Evolutionary conservation across 139 green algal genomes (phyloP).

Genomic region (Marvania coccoides): DNA sequence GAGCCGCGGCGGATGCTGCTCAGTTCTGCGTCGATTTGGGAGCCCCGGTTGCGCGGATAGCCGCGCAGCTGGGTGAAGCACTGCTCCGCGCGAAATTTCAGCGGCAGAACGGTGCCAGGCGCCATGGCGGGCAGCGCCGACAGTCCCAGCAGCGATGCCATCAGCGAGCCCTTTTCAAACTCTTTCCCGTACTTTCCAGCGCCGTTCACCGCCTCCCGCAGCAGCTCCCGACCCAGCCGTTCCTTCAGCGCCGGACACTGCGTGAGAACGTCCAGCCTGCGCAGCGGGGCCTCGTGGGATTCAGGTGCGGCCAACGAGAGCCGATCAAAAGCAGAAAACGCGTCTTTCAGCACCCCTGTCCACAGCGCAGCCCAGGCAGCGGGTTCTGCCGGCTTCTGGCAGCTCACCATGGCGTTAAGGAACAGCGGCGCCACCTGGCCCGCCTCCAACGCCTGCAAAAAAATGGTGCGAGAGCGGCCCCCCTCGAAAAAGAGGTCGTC

Average conservation of each 20-base stretch:
- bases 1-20: neutral
- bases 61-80: constrained; percentile 11
- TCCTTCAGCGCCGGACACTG: neutral
- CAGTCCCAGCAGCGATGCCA: constrained; percentile 9
- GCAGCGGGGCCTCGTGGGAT: neutral
- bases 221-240: constrained; percentile 1
- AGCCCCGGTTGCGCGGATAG: constrained; percentile 18
- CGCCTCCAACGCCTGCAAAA: constrained; percentile 10
- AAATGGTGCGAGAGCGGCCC: neutral
- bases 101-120: neutral
- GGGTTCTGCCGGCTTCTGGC: neutral
- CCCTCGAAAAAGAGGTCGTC: constrained; percentile 24
- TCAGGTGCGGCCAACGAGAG: constrained; percentile 4
- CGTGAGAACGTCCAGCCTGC: constrained; percentile 11
- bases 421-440: constrained; percentile 3
- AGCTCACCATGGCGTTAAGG: neutral
- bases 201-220: constrained; percentile 2
- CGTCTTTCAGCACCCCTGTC: constrained; percentile 12
- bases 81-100: constrained; percentile 3
- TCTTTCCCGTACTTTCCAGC: neutral
- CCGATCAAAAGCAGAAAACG: neutral
- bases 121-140: neutral
- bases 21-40: neutral
- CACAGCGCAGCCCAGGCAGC: constrained; percentile 4
- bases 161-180: neutral